Percentiles rank a stretch among this genome's conserved stretches.
These are phyloP conservation scores for Helicostylum pulchrum DNA, from an alignment of 192 early-diverging fungal genomes.

Conservation along the genomic window DNA sequence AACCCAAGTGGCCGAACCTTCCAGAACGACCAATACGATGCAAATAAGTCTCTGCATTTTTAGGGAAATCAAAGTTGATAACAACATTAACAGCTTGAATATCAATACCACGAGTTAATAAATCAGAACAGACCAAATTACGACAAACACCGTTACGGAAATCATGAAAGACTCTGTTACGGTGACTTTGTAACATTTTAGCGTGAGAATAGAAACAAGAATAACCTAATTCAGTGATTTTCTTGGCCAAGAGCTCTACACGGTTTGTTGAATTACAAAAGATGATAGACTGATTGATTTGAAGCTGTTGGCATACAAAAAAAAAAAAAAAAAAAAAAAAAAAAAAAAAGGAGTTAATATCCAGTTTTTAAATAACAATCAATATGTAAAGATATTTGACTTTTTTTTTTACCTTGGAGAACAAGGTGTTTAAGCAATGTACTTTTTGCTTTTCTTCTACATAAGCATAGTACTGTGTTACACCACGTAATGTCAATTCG, in stretches of 20 bases:
- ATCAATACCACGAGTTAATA: slow-evolving; percentile 97
- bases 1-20: slow-evolving; percentile 91
- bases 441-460: slow-evolving; percentile 99
- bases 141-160: slow-evolving; percentile 97
- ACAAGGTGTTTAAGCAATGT: slow-evolving; percentile 89
- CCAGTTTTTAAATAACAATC: no score
- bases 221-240: slow-evolving; percentile 99
- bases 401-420: slow-evolving; percentile 78
- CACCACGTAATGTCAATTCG: slow-evolving; percentile 94
- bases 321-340: not conserved
- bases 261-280: slow-evolving; percentile 99
- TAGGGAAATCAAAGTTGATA: slow-evolving; percentile 99
- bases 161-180: slow-evolving; percentile 99
- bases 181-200: slow-evolving; percentile 96
- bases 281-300: slow-evolving; percentile 99
- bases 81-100: slow-evolving; percentile 99
- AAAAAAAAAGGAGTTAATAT: not conserved
- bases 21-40: slow-evolving; percentile 98
- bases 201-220: slow-evolving; percentile 99
- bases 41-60: slow-evolving; percentile 98
- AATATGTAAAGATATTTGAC: no score
- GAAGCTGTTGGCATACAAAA: slow-evolving; percentile 51
- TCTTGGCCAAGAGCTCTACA: slow-evolving; percentile 97
- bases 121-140: slow-evolving; percentile 95
- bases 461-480: slow-evolving; percentile 99